Conservation (phyloP, 2,329 filamentous ascomycete species). For the Drechslerella stenobrocha region DNA sequence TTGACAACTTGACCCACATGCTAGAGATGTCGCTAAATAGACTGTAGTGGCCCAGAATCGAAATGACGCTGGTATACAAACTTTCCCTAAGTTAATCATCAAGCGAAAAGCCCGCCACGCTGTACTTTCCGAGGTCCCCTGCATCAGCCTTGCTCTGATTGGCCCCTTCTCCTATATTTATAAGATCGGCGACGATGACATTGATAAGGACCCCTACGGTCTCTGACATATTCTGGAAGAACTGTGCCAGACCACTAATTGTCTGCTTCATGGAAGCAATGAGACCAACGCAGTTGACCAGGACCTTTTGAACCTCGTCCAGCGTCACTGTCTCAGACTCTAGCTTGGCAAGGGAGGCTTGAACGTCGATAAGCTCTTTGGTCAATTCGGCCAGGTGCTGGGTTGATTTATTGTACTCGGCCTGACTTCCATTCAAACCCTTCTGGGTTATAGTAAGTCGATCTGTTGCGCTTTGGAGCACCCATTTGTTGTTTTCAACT, state of each 20-base stretch:
- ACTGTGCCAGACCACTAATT: neutral
- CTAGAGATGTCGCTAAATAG: neutral
- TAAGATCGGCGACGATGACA: neutral
- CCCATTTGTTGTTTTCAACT: neutral
- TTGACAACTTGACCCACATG: neutral
- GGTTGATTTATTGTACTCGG: neutral
- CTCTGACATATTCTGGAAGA: neutral
- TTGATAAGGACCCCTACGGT: neutral
- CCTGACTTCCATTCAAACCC: neutral
- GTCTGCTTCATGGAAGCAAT: neutral
- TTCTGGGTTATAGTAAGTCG: neutral
- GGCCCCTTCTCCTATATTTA: neutral
- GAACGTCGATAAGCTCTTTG: neutral
- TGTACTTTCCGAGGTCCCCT: neutral
- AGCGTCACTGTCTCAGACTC: neutral
- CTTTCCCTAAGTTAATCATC: neutral
- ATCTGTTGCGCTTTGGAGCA: neutral
- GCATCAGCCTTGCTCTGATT: neutral
- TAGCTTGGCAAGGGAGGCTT: neutral
- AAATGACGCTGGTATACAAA: neutral
- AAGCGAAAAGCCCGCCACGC: neutral
- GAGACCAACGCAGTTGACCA: neutral
- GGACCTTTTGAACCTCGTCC: neutral
- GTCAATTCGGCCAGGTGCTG: neutral
- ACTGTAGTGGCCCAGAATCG: neutral